Percentiles rank a stretch among this genome's conserved stretches.
These are phyloP conservation scores for Balakata baccata DNA, from an alignment of 345 rosid species.

Conservation along the genomic window DNA sequence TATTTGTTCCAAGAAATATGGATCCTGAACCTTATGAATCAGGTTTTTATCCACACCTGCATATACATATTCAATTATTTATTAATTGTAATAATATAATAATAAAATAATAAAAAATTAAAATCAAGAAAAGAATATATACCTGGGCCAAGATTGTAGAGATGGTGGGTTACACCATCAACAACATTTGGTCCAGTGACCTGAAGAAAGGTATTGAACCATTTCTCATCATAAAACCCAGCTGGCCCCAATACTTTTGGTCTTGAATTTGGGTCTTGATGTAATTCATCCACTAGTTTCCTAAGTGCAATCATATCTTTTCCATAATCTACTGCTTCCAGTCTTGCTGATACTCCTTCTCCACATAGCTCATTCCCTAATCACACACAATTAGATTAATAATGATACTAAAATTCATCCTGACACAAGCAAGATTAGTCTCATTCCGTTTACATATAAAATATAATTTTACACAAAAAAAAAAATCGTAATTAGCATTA, in stretches of 20 bases:
- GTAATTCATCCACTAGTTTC: slow-evolving; percentile 30
- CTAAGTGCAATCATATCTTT: slow-evolving; percentile 36
- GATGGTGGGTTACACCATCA: slow-evolving; percentile 56
- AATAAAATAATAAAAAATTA: neutral
- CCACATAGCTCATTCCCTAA: slow-evolving; percentile 57
- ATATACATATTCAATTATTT: neutral
- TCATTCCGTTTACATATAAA: too few species aligned
- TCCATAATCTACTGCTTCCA: slow-evolving; percentile 38
- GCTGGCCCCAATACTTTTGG: slow-evolving; percentile 55
- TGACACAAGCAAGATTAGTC: too few species aligned
- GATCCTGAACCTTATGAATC: slow-evolving; percentile 50
- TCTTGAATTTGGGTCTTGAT: slow-evolving; percentile 28
- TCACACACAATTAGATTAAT: too few species aligned
- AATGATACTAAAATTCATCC: too few species aligned
- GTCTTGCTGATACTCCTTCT: slow-evolving; percentile 45
- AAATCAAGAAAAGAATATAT: neutral
- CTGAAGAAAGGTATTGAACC: slow-evolving; percentile 44
- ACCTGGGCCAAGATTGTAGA: slow-evolving; percentile 64
- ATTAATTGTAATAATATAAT: neutral
- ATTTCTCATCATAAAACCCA: slow-evolving; percentile 53
- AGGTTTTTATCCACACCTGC: slow-evolving; percentile 45
- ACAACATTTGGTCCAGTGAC: slow-evolving; percentile 43
- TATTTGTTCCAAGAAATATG: slow-evolving; percentile 38
- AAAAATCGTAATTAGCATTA: too few species aligned
- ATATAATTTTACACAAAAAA: too few species aligned